Conservation (phyloP, 257 asterid genomes). For the Cynanchum wilfordii region DNA sequence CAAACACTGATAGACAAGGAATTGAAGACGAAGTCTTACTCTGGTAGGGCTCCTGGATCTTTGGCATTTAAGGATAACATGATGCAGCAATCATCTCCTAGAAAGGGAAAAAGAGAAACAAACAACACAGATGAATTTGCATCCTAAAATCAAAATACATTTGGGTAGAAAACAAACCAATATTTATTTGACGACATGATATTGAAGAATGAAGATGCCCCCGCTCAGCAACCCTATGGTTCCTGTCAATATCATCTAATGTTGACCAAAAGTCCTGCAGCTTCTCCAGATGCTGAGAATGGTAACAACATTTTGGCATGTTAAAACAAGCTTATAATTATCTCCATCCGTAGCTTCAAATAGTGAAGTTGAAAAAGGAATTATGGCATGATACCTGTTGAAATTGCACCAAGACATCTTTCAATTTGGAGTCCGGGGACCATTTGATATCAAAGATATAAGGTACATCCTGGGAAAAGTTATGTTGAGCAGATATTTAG, state of each 20-base stretch:
- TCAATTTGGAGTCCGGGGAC: conserved; percentile 52
- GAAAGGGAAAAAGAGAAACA: conserved; percentile 3
- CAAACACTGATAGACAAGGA: conserved; percentile 7
- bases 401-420: conserved; percentile 58
- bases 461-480: conserved; percentile 54
- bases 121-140: conserved; percentile 8
- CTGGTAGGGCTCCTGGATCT: conserved; percentile 65
- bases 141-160: not conserved
- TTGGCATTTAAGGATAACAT: conserved; percentile 42
- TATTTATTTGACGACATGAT: conserved; percentile 55
- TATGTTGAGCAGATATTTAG: conserved; percentile 8
- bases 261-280: conserved; percentile 70
- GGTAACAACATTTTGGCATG: conserved; percentile 9
- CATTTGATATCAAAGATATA: conserved; percentile 44
- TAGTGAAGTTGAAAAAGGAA: not conserved
- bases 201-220: conserved; percentile 38
- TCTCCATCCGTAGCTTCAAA: not conserved
- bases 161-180: conserved; percentile 38
- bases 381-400: conserved; percentile 33
- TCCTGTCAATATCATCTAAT: conserved; percentile 59
- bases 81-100: conserved; percentile 59
- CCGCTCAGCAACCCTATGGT: conserved; percentile 47
- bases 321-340: not conserved
- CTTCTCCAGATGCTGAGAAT: conserved; percentile 54
- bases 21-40: conserved; percentile 35